Conservation (phyloP, 192 early-diverging fungal genomes). For the Coemansia guatemalensis region DNA sequence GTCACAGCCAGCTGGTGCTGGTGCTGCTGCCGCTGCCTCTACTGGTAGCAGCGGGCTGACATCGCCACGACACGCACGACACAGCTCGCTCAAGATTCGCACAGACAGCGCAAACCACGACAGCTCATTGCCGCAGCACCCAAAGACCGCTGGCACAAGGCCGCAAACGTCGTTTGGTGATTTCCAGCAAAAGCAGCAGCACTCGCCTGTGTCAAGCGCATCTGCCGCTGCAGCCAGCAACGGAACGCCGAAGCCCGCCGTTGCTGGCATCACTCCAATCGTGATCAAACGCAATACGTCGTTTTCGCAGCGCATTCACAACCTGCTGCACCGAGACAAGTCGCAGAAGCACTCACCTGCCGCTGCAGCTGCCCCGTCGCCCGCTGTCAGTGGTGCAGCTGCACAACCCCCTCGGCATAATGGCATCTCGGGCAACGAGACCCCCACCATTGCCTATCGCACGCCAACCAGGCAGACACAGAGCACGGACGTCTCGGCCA, state of each 20-base stretch:
- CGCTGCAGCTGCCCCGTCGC: conserved; percentile 6
- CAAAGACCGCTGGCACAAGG: conserved; percentile 38
- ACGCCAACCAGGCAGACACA: conserved; percentile 37
- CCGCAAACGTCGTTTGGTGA: conserved; percentile 24
- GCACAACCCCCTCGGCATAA: conserved; percentile 13
- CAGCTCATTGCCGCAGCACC: conserved; percentile 26
- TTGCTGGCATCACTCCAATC: conserved; percentile 25
- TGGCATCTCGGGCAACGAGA: conserved; percentile 23
- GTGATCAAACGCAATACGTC: conserved; percentile 53
- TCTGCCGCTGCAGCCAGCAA: conserved; percentile 5
- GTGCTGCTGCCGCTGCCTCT: conserved; percentile 6
- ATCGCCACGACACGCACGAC: conserved; percentile 18
- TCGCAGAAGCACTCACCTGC: conserved; percentile 21
- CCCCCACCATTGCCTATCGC: conserved; percentile 50
- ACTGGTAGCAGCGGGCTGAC: conserved; percentile 2
- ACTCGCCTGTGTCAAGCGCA: conserved; percentile 13
- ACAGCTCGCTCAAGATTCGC: conserved; percentile 33
- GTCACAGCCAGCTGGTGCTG: too few relatives aligned
- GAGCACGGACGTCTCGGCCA: conserved; percentile 32
- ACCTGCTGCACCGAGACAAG: conserved; percentile 50
- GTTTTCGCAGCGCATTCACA: conserved; percentile 53
- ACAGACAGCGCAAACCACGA: conserved; percentile 36
- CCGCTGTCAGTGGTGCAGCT: conserved; percentile 16
- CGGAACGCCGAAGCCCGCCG: conserved; percentile 3
- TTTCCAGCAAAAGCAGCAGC: conserved; percentile 20